Evolutionary conservation across 1,139 yeast species (phyloP), one percentile per base, ranked within the genome.

Genomic region (Geotrichum cucujoidarum): DNA sequence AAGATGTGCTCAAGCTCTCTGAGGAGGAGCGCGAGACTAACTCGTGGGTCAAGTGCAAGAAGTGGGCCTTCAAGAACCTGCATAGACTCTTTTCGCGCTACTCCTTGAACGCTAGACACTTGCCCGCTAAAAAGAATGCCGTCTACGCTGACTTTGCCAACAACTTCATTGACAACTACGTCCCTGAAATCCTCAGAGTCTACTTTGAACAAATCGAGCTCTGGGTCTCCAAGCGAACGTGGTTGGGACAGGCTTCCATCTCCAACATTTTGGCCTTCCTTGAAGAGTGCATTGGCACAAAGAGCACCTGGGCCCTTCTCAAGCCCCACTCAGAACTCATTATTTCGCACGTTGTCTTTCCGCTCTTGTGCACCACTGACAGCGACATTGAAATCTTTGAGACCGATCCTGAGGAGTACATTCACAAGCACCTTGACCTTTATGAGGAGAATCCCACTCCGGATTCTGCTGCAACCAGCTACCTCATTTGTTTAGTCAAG

Each of bases 381-480:
- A 77, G 75, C 13, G 78, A 78, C 21, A 69, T 89, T 53, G 95
- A 87, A 55, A 68, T 79, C 31, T 90, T 86, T 68, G 95, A 89
- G 53, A 79, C 77, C 52, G 97, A 92, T 61, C 97, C 97, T 4
- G 85, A 80, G 50, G 97, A 90, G 64, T 92, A 89, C 63, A 84
- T 92, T 54, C 90, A 86, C 64, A 74, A 83, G 57, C 79, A 80
- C 50, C 74, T 87, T 60, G 95, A 88, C 62, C 69, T 81, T 51
- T 81, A 78, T 59, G 80, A 85, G 55, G 95, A 86, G 55, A 75
- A 78, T 32, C 76, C 78, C 40, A 82, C 92, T 11, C 80, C 95
- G 0, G 95, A 86, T 59, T 79, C 80, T 37, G 95, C 95, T 0
- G 83, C 96, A 1, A 77, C 84, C 45, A 84, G 82, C 64, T 85